A percentile compares a stretch with the other conserved stretches of the same genome.
Evolutionary conservation across 148 eudicot genomes (phyloP).

Genomic region (Hydrangea macrophylla): DNA sequence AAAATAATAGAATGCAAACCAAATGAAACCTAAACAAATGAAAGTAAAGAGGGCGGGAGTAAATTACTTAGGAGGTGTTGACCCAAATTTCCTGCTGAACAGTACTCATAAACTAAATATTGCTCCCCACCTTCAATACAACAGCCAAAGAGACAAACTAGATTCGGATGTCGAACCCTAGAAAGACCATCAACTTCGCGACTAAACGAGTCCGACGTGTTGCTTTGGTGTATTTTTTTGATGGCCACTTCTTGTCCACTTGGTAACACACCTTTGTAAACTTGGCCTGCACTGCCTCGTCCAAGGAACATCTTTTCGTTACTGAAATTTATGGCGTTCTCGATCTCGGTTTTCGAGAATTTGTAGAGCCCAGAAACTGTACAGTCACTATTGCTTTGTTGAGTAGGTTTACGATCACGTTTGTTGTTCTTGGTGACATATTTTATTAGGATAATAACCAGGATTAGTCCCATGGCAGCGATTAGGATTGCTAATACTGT

Average conservation of each 20-base stretch:
- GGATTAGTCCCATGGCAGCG: conserved; percentile 15
- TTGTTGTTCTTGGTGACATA: conserved; percentile 23
- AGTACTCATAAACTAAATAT: conserved; percentile 42
- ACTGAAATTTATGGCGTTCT: conserved; percentile 30
- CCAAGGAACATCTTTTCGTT: conserved; percentile 31
- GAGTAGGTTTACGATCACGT: conserved; percentile 7
- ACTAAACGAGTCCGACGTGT: conserved; percentile 32
- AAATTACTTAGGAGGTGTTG: conserved; percentile 38
- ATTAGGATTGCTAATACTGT: conserved; percentile 22
- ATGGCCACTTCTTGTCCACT: conserved; percentile 48
- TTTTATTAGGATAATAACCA: conserved; percentile 25
- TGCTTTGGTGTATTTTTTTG: conserved; percentile 35
- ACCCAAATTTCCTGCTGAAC: conserved; percentile 39
- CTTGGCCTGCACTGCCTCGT: conserved; percentile 42
- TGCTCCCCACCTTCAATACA: conserved; percentile 42
- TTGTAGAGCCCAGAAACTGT: conserved; percentile 33
- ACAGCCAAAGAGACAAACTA: conserved; percentile 40
- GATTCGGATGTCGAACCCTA: conserved; percentile 37
- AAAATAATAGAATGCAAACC: background rate
- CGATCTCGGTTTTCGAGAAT: conserved; percentile 45
- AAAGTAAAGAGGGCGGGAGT: background rate
- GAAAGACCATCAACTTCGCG: conserved; percentile 37
- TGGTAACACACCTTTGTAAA: conserved; percentile 37
- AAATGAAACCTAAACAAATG: background rate
- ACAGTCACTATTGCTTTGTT: conserved; percentile 17